phyloP scores from a whole-genome alignment of 2,329 filamentous ascomycete genomes.

The Bipolaris cookei region DNA sequence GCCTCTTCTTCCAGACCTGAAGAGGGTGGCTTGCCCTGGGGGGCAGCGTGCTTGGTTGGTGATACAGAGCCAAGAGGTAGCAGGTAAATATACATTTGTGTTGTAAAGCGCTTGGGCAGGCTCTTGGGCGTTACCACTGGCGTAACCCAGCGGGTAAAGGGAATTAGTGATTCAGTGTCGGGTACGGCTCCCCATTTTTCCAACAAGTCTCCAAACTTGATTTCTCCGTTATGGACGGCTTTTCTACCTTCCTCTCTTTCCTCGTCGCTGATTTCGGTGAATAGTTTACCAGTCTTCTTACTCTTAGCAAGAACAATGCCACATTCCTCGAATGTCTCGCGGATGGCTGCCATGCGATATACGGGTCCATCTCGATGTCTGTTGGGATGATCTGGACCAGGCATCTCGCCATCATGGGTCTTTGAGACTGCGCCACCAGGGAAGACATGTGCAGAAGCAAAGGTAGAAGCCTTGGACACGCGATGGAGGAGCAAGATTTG shows the following conservation, averaged over 20 bases:
- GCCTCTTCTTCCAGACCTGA: slow-evolving; percentile 38
- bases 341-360: slow-evolving; percentile 82
- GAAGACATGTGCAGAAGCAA: slow-evolving; percentile 93
- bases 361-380: slow-evolving; percentile 73
- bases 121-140: slow-evolving; percentile 81
- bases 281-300: slow-evolving; percentile 59
- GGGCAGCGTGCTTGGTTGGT: slow-evolving; percentile 41
- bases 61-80: slow-evolving; percentile 63
- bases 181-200: slow-evolving; percentile 62
- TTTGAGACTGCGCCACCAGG: slow-evolving; percentile 84
- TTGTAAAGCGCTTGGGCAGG: slow-evolving; percentile 80
- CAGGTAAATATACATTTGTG: slow-evolving; percentile 96
- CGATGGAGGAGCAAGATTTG: slow-evolving; percentile 87
- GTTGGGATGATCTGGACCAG: slow-evolving; percentile 56
- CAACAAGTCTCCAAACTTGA: slow-evolving; percentile 72
- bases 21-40: slow-evolving; percentile 41
- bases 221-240: slow-evolving; percentile 69
- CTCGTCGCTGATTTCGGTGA: slow-evolving; percentile 63
- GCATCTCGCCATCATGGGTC: slow-evolving; percentile 73
- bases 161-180: slow-evolving; percentile 73
- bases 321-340: slow-evolving; percentile 95
- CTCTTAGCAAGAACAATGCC: slow-evolving; percentile 78
- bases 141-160: slow-evolving; percentile 93
- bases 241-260: slow-evolving; percentile 71
- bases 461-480: slow-evolving; percentile 80